Conservation (phyloP, 768 basidiomycete genomes). For the Hydnomerulius pinastri region DNA sequence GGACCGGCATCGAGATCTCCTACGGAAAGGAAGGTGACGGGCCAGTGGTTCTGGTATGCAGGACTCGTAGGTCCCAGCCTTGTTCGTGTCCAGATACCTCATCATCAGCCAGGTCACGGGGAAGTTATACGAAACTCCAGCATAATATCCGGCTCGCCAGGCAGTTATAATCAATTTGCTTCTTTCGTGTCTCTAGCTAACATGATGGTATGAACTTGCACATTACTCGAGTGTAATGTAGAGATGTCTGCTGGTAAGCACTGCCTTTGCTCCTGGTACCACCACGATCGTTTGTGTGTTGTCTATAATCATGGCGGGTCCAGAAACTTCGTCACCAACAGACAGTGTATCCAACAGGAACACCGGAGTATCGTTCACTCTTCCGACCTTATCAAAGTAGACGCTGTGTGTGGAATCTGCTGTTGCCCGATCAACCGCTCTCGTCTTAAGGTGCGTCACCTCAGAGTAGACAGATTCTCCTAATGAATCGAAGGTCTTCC, state of each 20-base stretch:
- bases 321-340: conserved; percentile 71
- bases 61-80: too few species aligned
- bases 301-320: conserved; percentile 95
- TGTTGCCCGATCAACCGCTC: conserved; percentile 38
- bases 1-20: too few species aligned
- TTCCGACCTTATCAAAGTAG: conserved; percentile 81
- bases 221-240: conserved; percentile 45
- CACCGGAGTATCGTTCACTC: conserved; percentile 79
- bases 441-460: conserved; percentile 53
- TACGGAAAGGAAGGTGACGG: too few species aligned
- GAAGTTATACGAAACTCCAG: too few species aligned
- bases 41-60: too few species aligned
- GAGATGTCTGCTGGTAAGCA: conserved; percentile 71
- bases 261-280: conserved; percentile 67
- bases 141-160: too few species aligned
- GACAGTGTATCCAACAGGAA: conserved; percentile 66
- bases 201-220: neutral
- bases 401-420: conserved; percentile 63
- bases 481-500: conserved; percentile 84
- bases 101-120: too few species aligned
- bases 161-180: neutral
- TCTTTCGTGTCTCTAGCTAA: neutral
- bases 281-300: conserved; percentile 94
- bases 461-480: conserved; percentile 81
- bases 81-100: too few species aligned